phyloP scores from a whole-genome alignment of 2,329 filamentous ascomycete genomes.

The Verticillium isaacii region DNA sequence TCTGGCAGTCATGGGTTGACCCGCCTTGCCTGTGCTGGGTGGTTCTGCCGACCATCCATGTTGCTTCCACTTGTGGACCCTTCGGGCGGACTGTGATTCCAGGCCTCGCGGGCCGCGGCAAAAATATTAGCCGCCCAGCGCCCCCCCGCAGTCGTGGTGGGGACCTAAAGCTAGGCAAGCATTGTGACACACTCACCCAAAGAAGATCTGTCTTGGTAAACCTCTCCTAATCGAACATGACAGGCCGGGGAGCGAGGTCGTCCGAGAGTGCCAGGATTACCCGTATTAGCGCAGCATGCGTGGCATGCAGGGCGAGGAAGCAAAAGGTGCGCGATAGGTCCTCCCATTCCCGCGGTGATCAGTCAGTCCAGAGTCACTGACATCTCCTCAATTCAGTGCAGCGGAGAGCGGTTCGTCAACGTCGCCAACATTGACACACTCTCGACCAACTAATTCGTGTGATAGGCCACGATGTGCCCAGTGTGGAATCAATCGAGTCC shows the following conservation, averaged over 20 bases:
- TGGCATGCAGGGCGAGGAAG: constrained; percentile 8
- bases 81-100: no score
- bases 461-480: constrained; percentile 10
- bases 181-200: no score
- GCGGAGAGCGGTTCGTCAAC: constrained; percentile 5
- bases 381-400: constrained; percentile 1
- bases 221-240: constrained; percentile 1
- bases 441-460: not conserved
- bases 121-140: not conserved
- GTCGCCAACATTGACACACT: not conserved
- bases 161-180: no score
- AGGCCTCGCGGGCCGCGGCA: not conserved
- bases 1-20: no score
- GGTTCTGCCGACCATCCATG: no score
- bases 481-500: constrained; percentile 5
- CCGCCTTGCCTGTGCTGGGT: no score
- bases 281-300: constrained; percentile 7
- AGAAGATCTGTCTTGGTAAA: not conserved
- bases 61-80: no score
- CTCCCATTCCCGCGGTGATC: not conserved
- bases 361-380: not conserved
- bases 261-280: not conserved
- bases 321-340: constrained; percentile 5
- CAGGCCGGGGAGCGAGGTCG: not conserved
- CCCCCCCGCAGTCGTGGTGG: no score